Evolutionary conservation across 169 alveolate species (phyloP).

Genomic region (Eimeria tenella): DNA sequence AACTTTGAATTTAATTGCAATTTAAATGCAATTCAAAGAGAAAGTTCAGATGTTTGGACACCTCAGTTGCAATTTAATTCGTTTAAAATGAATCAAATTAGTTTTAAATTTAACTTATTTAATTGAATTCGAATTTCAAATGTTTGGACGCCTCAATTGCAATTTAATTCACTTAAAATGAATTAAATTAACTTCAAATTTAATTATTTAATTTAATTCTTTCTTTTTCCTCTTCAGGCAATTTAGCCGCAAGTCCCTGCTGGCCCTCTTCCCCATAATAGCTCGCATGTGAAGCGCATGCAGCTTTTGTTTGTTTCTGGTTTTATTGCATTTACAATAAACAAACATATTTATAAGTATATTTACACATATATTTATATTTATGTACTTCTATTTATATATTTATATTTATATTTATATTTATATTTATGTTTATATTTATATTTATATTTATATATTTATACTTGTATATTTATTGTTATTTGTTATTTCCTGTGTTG

Average conservation of each 20-base stretch:
- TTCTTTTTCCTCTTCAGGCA: slow-evolving; percentile 1
- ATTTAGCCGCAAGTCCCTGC: slow-evolving; percentile 45
- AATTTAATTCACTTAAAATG: too few relatives aligned
- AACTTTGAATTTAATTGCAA: background rate
- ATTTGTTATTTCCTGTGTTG: background rate
- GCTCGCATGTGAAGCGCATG: slow-evolving; percentile 48
- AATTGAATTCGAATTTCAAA: background rate
- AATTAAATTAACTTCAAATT: background rate
- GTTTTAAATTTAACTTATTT: background rate
- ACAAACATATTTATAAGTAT: background rate
- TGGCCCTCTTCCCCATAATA: slow-evolving; percentile 57
- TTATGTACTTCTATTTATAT: background rate
- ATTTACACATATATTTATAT: background rate
- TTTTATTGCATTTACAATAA: background rate
- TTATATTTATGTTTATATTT: background rate
- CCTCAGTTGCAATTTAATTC: too few relatives aligned
- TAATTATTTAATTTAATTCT: background rate
- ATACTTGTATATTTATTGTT: background rate
- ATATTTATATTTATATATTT: background rate
- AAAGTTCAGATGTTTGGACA: too few relatives aligned
- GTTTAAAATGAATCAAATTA: background rate
- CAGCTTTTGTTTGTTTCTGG: background rate
- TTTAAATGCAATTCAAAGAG: too few relatives aligned
- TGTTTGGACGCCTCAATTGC: too few relatives aligned
- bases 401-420: background rate